Evolutionary conservation across 2,329 filamentous ascomycete species (phyloP), one percentile per base, ranked within the genome.

Genomic region (Calycina herbarum): DNA sequence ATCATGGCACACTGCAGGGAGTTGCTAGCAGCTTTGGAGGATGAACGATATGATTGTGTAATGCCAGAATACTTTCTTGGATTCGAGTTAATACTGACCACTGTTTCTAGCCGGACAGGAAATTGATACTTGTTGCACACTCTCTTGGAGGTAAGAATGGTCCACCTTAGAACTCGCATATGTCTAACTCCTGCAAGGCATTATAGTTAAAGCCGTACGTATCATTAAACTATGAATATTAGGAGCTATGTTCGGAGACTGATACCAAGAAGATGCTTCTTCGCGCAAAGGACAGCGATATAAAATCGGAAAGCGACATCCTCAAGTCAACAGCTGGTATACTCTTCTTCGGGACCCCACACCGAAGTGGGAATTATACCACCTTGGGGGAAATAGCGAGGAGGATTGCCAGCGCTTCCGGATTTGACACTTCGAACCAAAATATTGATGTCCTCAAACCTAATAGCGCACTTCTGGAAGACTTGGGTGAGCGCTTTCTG

Each of bases 201-300:
- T 54, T 13, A 54, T 54, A 8, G 48, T 54, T 3, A 54, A 54
- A 10, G 48, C 10, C 4, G 48, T 54, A 27, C 17, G 48, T 20
- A 54, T 24, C 15, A 24, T n/a, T 2, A 5, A 51, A 51, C 6
- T 51, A 24, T 51, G 20, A 51, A 15, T n/a, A 17, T 24, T n/a
- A n/a, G 6, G 20, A n/a, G 20, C 33, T 7, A 38, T 38, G 11
- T 6, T 7, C 7, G 33, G 20, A 6, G 17, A 24, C 45, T 51
- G 20, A 51, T 51, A n/a, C 45, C 20, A 24, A n/a, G 20, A n/a
- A 54, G 48, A n/a, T 54, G 17, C 48, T 54, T 54, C 48, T 54
- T 2, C 48, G 48, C 6, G 17, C 48, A 27, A 51, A 24, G 5
- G 48, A 54, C 5, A 54, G 48, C 10, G 10, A 54, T 27, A 3